These are phyloP conservation scores for Agastache rugosa DNA, from an alignment of 257 asterid species.

Conservation along the genomic window DNA sequence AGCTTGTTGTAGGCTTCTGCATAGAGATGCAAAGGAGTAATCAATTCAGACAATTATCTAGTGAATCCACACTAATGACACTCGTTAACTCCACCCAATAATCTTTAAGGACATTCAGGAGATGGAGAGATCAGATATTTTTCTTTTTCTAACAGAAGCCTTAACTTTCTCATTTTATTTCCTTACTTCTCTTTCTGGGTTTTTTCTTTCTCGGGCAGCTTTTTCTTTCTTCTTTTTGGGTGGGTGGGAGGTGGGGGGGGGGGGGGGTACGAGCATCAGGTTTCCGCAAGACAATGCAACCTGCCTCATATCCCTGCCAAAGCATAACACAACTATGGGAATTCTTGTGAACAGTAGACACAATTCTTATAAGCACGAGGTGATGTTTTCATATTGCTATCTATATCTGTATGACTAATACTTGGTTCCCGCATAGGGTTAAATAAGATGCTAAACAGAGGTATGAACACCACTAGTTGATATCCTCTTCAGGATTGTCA, in stretches of 20 bases:
- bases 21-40: slow-evolving; percentile 22
- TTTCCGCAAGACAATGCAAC: not conserved
- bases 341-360: not conserved
- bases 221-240: not conserved
- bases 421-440: not conserved
- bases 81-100: slow-evolving; percentile 3
- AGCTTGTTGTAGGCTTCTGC: not conserved
- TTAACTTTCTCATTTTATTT: not conserved
- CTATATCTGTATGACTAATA: not conserved
- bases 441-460: not conserved
- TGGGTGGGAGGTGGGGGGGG: not conserved
- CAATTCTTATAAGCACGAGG: not conserved
- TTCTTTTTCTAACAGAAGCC: not conserved
- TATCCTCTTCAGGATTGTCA: slow-evolving; percentile 1
- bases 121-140: not conserved
- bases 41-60: not conserved
- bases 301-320: slow-evolving; percentile 12
- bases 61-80: not conserved
- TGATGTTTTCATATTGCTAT: not conserved
- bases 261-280: not conserved
- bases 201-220: not conserved
- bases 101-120: not conserved
- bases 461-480: not conserved
- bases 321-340: not conserved
- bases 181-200: not conserved